Base-by-base conservation (phyloP, 2,329 filamentous ascomycete genomes). In the Apiospora hydei region DNA sequence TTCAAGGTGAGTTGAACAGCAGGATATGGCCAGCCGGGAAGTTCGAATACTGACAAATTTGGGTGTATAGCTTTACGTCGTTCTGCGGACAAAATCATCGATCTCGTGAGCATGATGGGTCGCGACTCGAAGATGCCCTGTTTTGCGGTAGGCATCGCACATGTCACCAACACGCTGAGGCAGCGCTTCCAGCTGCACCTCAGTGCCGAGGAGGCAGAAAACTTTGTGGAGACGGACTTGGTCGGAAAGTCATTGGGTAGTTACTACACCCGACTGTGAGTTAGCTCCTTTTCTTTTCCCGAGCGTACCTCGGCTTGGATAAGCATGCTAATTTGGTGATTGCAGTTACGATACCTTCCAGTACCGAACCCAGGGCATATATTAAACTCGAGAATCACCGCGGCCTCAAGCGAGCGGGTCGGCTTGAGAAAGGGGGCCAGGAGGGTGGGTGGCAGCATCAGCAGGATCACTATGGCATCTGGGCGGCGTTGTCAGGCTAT, bases 331-430 rank as follows among this genome's bases (percentile, higher is more conserved):
- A 24, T 5, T 8, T 3, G 64, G 21, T 46, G 66, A 10, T 30
- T n/a, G 67, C 69, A 94, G 92, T 83, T 94, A 95, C 79, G 93
- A 95, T 83, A 94, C 93, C 74, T 96, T 95, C 85, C 93, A 96
- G 85, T 96, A 96, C 84, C 90, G 94, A 79, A 95, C 94, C 47
- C 93, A 96, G 83, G 94, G 93, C 76, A 96, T 96, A 83, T 96
- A 96, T 83, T 96, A 69, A 41, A 69, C 46, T 24, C 44, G 47
- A 34, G 13, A 64, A 41, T n/a, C 34, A 61, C 21, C 11, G 34
- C 21, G 51, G 34, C 18, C 57, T 41, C 21, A 34, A 61, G 53
- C 30, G 57, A 61, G 53, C 30, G 57, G 57, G 10, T 14, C 41
- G 57, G 57, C 34, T 64, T 30, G 34, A n/a, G 57, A 14, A 38